Conservation (phyloP, 805 yeast species). For the Saccharomycopsis javanensis region DNA sequence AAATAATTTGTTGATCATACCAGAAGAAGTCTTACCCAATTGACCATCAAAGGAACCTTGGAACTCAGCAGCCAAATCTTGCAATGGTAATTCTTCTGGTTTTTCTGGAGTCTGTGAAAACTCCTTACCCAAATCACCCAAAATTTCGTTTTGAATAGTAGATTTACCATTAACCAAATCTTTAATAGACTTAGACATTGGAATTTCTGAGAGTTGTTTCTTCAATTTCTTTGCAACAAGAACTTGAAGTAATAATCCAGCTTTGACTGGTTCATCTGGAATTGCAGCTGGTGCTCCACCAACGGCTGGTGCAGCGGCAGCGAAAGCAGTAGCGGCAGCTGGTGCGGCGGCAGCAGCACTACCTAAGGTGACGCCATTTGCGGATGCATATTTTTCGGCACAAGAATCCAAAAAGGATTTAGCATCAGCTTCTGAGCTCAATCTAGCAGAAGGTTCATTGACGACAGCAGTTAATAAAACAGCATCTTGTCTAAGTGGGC, state of each 20-base stretch:
- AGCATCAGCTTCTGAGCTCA: conserved; percentile 81
- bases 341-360: conserved; percentile 49
- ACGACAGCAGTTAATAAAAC: conserved; percentile 75
- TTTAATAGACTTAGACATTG: conserved; percentile 88
- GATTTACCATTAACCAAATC: conserved; percentile 98
- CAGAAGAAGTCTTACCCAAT: conserved; percentile 87
- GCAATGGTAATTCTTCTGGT: conserved; percentile 96
- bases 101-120: conserved; percentile 97
- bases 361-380: conserved; percentile 45
- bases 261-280: conserved; percentile 85
- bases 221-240: conserved; percentile 93
- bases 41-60: conserved; percentile 84
- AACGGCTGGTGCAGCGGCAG: conserved; percentile 56
- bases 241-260: conserved; percentile 72
- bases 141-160: conserved; percentile 95
- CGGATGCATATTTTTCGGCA: conserved; percentile 75
- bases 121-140: conserved; percentile 98
- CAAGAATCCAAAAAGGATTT: conserved; percentile 75
- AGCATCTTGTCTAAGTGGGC: conserved; percentile 88
- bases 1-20: conserved; percentile 82
- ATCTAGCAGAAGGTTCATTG: conserved; percentile 83
- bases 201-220: conserved; percentile 76
- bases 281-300: conserved; percentile 76
- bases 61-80: conserved; percentile 90
- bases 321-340: conserved; percentile 47